Conservation (phyloP, 805 yeast species). For the Pichia gijzeniarum region DNA sequence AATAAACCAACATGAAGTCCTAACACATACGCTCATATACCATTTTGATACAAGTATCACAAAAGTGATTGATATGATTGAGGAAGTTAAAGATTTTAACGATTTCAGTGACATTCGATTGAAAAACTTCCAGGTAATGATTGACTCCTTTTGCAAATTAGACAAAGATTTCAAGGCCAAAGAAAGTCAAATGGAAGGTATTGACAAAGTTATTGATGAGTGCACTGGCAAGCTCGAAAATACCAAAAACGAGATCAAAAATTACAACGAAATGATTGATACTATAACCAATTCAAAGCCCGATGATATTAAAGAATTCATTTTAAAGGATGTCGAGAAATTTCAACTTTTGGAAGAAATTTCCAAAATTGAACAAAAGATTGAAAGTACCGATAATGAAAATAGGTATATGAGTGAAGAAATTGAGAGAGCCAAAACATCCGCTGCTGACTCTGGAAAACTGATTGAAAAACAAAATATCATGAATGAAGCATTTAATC, state of each 20-base stretch:
- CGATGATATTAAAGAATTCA: slow-evolving; percentile 20
- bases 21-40: slow-evolving; percentile 60
- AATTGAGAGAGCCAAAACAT: slow-evolving; percentile 43
- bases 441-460: slow-evolving; percentile 39
- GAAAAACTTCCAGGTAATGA: slow-evolving; percentile 37
- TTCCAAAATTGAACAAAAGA: slow-evolving; percentile 35
- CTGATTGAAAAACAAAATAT: slow-evolving; percentile 22
- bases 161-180: slow-evolving; percentile 39
- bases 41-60: slow-evolving; percentile 44
- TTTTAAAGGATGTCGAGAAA: slow-evolving; percentile 36
- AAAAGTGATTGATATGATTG: slow-evolving; percentile 36
- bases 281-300: neutral
- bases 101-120: slow-evolving; percentile 35
- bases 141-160: slow-evolving; percentile 40
- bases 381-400: slow-evolving; percentile 49
- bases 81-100: slow-evolving; percentile 43
- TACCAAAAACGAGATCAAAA: slow-evolving; percentile 14
- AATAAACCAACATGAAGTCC: slow-evolving; percentile 26
- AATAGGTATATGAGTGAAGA: slow-evolving; percentile 58
- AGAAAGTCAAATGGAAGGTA: slow-evolving; percentile 25
- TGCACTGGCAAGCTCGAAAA: slow-evolving; percentile 14
- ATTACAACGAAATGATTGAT: slow-evolving; percentile 3
- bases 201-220: slow-evolving; percentile 27
- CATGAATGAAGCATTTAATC: slow-evolving; percentile 10
- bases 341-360: slow-evolving; percentile 42